Conservation (phyloP, 2,329 filamentous ascomycete species). For the Cercospora brassicicola region DNA sequence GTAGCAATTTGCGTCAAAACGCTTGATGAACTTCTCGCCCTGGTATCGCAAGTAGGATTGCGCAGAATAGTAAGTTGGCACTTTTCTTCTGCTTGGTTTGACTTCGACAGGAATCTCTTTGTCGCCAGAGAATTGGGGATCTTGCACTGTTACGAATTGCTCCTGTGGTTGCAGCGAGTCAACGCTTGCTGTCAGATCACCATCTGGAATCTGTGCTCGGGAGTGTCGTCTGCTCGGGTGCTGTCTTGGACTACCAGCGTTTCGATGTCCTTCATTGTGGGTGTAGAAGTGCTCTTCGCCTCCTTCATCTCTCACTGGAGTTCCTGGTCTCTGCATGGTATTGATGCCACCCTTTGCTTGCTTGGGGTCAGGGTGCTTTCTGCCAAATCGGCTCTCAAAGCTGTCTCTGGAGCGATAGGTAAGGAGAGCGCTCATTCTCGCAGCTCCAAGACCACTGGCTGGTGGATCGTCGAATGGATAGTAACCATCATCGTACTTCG, state of each 20-base stretch:
- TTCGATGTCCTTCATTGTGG: slow-evolving; percentile 54
- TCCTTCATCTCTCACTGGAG: slow-evolving; percentile 29
- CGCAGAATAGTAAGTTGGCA: slow-evolving; percentile 86
- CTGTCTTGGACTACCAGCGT: slow-evolving; percentile 49
- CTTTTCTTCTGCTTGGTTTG: slow-evolving; percentile 38
- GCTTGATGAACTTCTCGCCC: slow-evolving; percentile 91
- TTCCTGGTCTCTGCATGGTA: slow-evolving; percentile 53
- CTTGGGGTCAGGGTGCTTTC: slow-evolving; percentile 84
- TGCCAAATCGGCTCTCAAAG: slow-evolving; percentile 91
- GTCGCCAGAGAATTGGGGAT: slow-evolving; percentile 51
- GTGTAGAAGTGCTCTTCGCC: slow-evolving; percentile 52
- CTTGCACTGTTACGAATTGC: slow-evolving; percentile 36
- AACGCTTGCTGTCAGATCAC: slow-evolving; percentile 29
- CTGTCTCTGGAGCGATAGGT: slow-evolving; percentile 97
- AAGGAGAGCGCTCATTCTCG: slow-evolving; percentile 92
- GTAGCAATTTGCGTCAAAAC: slow-evolving; percentile 98
- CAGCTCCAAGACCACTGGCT: slow-evolving; percentile 80
- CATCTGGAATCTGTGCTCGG: slow-evolving; percentile 21
- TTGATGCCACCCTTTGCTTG: slow-evolving; percentile 76
- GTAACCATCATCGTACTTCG: slow-evolving; percentile 97
- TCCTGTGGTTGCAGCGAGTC: slow-evolving; percentile 23
- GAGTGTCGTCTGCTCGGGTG: slow-evolving; percentile 34
- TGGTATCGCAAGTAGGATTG: slow-evolving; percentile 98
- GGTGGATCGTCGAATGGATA: slow-evolving; percentile 87
- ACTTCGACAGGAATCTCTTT: slow-evolving; percentile 38